Evolutionary conservation across 2,329 filamentous ascomycete species (phyloP).

Genomic region (Penicillium sp.): DNA sequence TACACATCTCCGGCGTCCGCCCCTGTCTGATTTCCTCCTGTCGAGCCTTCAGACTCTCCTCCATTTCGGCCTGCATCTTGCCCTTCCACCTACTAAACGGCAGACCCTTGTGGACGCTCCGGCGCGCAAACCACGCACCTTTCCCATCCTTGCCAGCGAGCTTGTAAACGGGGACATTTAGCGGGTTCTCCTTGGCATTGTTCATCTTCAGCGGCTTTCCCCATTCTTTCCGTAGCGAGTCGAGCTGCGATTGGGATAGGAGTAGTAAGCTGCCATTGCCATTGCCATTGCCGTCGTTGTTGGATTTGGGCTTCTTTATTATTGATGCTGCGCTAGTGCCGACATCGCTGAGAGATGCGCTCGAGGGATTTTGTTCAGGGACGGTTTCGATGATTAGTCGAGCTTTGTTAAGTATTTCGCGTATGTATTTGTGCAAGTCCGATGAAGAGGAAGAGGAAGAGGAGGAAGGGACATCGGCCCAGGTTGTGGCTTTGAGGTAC

Average conservation of each 20-base stretch:
- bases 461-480: conserved; percentile 42
- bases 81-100: conserved; percentile 73
- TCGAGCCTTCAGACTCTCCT: conserved; percentile 68
- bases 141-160: conserved; percentile 72
- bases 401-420: conserved; percentile 60
- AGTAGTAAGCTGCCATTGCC: not conserved
- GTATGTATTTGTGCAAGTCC: conserved; percentile 52
- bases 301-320: not conserved
- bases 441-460: conserved; percentile 29
- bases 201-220: conserved; percentile 65
- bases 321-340: not conserved
- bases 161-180: conserved; percentile 76
- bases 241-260: conserved; percentile 47
- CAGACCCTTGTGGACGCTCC: conserved; percentile 75
- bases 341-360: not conserved
- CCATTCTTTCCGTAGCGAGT: conserved; percentile 73
- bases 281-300: not conserved
- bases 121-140: conserved; percentile 83
- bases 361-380: conserved; percentile 51
- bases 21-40: conserved; percentile 63
- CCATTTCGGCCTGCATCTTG: conserved; percentile 74
- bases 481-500: conserved; percentile 54
- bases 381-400: conserved; percentile 74
- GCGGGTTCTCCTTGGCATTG: conserved; percentile 67
- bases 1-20: conserved; percentile 67